Conservation (phyloP, 2,329 filamentous ascomycete species). For the Purpureocillium lavendulum region DNA sequence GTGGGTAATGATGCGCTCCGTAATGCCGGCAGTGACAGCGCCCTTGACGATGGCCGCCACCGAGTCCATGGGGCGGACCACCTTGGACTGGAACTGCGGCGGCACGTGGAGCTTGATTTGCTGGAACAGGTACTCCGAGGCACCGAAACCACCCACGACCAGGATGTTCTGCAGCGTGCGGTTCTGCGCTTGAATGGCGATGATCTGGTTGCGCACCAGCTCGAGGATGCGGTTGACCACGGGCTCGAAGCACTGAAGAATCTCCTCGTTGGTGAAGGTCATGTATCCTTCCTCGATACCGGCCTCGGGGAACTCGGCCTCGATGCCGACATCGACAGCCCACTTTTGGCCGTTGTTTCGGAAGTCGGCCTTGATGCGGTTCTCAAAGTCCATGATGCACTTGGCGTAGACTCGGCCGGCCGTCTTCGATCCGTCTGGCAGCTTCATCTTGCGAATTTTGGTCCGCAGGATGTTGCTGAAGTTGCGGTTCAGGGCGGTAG, state of each 20-base stretch:
- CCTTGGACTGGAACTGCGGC: slow-evolving; percentile 96
- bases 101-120: slow-evolving; percentile 98
- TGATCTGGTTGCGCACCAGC: slow-evolving; percentile 95
- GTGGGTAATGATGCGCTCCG: slow-evolving; percentile 91
- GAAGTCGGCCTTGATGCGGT: slow-evolving; percentile 99
- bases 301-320: slow-evolving; percentile 94
- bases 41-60: slow-evolving; percentile 98
- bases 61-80: slow-evolving; percentile 97
- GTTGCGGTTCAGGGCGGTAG: slow-evolving; percentile 95
- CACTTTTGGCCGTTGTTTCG: slow-evolving; percentile 98
- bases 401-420: slow-evolving; percentile 98
- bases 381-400: slow-evolving; percentile 99
- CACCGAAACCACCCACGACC: slow-evolving; percentile 95
- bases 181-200: slow-evolving; percentile 97
- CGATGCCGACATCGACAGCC: slow-evolving; percentile 97
- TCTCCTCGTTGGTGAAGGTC: slow-evolving; percentile 99
- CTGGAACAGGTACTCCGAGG: slow-evolving; percentile 97
- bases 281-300: slow-evolving; percentile 99
- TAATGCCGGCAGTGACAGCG: slow-evolving; percentile 95
- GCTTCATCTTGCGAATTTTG: slow-evolving; percentile 98
- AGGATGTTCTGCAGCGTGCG: slow-evolving; percentile 89
- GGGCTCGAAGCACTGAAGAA: slow-evolving; percentile 96
- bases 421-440: slow-evolving; percentile 92
- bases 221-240: slow-evolving; percentile 96
- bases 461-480: slow-evolving; percentile 97